These are phyloP conservation scores for Bryoglossum gracile DNA, from an alignment of 495 filamentous ascomycete species.

Conservation along the genomic window DNA sequence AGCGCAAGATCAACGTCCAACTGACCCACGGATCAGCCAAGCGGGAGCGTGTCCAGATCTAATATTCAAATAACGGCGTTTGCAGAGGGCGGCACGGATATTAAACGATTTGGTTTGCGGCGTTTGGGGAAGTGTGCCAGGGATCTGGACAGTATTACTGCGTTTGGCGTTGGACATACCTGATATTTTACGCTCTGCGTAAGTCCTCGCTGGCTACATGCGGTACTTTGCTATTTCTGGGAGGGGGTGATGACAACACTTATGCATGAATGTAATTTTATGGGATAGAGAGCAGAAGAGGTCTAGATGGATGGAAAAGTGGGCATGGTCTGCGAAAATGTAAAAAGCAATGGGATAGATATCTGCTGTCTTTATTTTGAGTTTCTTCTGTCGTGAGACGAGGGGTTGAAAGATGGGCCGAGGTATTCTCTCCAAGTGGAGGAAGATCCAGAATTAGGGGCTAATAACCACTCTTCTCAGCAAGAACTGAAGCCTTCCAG, in stretches of 20 bases:
- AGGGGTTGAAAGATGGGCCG: too few relatives aligned
- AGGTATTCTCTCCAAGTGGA: too few relatives aligned
- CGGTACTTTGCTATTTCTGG: not conserved
- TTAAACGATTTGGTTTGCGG: not conserved
- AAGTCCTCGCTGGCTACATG: too few relatives aligned
- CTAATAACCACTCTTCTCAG: too few relatives aligned
- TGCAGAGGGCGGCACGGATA: not conserved
- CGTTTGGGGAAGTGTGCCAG: not conserved
- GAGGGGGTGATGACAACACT: not conserved
- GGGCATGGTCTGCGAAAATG: too few relatives aligned
- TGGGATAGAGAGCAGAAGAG: too few relatives aligned
- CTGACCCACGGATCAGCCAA: not conserved
- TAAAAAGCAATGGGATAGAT: too few relatives aligned
- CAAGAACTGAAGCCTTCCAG: too few relatives aligned
- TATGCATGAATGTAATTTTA: not conserved
- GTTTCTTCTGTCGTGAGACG: too few relatives aligned
- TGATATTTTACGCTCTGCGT: not conserved
- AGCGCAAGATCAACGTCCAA: constrained; percentile 1
- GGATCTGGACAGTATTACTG: not conserved
- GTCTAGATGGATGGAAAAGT: too few relatives aligned
- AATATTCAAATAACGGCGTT: not conserved
- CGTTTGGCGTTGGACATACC: not conserved
- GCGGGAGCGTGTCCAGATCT: not conserved
- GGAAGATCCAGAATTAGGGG: too few relatives aligned
- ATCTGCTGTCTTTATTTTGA: too few relatives aligned